These are phyloP conservation scores for Gossypium arboreum DNA, from an alignment of 345 rosid genomes.

Conservation along the genomic window DNA sequence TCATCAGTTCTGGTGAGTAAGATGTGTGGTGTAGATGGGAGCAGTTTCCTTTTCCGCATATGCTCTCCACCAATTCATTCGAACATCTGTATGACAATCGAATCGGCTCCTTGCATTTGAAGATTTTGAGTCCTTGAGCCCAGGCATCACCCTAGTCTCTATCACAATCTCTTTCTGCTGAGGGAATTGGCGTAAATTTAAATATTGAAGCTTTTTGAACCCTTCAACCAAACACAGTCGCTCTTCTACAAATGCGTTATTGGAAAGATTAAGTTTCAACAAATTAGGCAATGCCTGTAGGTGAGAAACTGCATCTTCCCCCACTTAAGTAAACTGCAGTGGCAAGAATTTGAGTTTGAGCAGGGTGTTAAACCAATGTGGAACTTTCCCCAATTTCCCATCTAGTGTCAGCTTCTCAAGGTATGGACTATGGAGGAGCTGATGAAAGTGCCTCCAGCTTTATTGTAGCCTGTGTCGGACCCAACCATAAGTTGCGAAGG, in stretches of 20 bases:
- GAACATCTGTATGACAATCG: conserved; percentile 19
- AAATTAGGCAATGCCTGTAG: conserved; percentile 30
- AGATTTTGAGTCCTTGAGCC: conserved; percentile 10
- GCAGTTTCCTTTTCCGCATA: conserved; percentile 12
- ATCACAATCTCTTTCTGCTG: conserved; percentile 20
- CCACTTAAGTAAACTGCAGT: conserved; percentile 27
- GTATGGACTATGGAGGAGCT: background rate
- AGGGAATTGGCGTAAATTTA: conserved; percentile 8
- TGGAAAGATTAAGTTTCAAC: background rate
- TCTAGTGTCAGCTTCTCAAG: conserved; percentile 27
- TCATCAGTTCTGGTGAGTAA: background rate
- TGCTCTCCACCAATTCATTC: conserved; percentile 16
- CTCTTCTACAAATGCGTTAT: conserved; percentile 15
- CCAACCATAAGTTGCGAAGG: background rate
- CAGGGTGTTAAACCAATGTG: conserved; percentile 32
- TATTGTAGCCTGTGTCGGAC: background rate
- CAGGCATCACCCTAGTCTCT: conserved; percentile 18
- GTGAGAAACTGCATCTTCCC: conserved; percentile 20
- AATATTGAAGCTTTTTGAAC: conserved; percentile 23
- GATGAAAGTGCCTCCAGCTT: background rate
- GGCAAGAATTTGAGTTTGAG: conserved; percentile 6
- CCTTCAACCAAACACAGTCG: conserved; percentile 21
- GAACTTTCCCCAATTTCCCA: conserved; percentile 33
- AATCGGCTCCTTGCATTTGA: conserved; percentile 3
- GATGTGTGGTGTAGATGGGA: background rate